A percentile compares a stretch with the other conserved stretches of the same genome.
Evolutionary conservation across 108 stramenopile genomes (phyloP).

Genomic region (Cyclotella kingstonii): DNA sequence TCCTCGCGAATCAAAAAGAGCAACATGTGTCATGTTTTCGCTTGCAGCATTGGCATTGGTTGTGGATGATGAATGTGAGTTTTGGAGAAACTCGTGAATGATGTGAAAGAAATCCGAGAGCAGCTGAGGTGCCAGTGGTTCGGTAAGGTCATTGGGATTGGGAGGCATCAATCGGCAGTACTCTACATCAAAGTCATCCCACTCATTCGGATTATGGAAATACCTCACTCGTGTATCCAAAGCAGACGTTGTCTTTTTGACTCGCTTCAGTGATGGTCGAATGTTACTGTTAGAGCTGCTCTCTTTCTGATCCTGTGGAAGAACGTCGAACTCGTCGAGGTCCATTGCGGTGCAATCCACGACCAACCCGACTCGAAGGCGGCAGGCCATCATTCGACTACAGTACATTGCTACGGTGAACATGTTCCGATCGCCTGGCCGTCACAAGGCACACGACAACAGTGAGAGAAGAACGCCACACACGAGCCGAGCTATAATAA

Average conservation of each 20-base stretch:
- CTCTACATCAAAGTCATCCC: constrained; percentile 55
- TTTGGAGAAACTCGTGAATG: constrained; percentile 30
- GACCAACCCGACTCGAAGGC: constrained; percentile 39
- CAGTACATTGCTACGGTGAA: constrained; percentile 51
- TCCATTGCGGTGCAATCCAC: constrained; percentile 53
- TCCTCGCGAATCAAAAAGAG: constrained; percentile 49
- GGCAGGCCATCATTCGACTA: constrained; percentile 39
- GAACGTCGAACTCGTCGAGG: constrained; percentile 43
- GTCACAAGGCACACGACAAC: too few relatives aligned
- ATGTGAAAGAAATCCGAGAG: constrained; percentile 25
- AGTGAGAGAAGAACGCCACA: too few relatives aligned
- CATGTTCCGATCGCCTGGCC: constrained; percentile 48
- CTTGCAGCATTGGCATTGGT: background rate
- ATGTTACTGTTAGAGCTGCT: background rate
- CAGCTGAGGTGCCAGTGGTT: constrained; percentile 18
- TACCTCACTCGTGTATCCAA: constrained; percentile 42
- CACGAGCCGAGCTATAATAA: too few relatives aligned
- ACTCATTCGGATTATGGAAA: constrained; percentile 51
- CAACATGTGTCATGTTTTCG: constrained; percentile 25
- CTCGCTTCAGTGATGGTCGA: background rate
- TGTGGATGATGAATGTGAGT: constrained; percentile 1
- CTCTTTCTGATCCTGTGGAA: background rate
- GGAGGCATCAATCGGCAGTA: constrained; percentile 42
- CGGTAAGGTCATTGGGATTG: background rate
- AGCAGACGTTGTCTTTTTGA: background rate